These are phyloP conservation scores for Coemansia sp. DNA, from an alignment of 192 early-diverging fungal genomes.

Conservation along the genomic window DNA sequence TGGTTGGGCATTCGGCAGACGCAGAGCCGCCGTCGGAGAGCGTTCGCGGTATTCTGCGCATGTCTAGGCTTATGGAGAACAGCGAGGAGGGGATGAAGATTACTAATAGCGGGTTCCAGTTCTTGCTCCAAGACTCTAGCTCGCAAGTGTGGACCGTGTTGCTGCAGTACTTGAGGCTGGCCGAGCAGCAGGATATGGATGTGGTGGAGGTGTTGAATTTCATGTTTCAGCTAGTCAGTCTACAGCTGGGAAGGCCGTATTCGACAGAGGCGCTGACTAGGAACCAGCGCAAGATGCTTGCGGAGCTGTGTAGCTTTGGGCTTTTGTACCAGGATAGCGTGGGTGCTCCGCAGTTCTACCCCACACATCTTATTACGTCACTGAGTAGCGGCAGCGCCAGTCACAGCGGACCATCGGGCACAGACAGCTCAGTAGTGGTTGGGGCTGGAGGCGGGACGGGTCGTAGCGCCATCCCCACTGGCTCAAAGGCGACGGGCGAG, in stretches of 20 bases:
- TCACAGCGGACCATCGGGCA: slow-evolving; percentile 7
- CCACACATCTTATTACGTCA: slow-evolving; percentile 87
- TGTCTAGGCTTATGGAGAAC: slow-evolving; percentile 72
- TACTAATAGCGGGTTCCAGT: slow-evolving; percentile 97
- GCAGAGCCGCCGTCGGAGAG: slow-evolving; percentile 66
- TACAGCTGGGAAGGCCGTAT: slow-evolving; percentile 89
- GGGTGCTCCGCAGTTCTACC: slow-evolving; percentile 77
- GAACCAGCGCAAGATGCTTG: slow-evolving; percentile 81
- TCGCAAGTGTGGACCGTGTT: slow-evolving; percentile 96
- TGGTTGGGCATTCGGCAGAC: slow-evolving; percentile 79
- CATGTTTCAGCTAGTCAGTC: slow-evolving; percentile 86
- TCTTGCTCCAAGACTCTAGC: slow-evolving; percentile 88
- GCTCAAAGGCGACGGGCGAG: slow-evolving; percentile 8
- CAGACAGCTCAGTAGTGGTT: slow-evolving; percentile 28
- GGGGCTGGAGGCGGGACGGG: neutral
- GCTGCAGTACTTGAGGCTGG: slow-evolving; percentile 88
- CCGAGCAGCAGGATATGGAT: slow-evolving; percentile 76
- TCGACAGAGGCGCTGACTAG: slow-evolving; percentile 79
- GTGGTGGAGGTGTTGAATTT: slow-evolving; percentile 92
- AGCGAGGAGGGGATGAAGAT: slow-evolving; percentile 60
- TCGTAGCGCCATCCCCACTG: neutral
- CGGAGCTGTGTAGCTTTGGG: slow-evolving; percentile 86
- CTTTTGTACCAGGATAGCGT: slow-evolving; percentile 86
- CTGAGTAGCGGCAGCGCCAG: slow-evolving; percentile 61
- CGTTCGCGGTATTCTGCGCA: slow-evolving; percentile 70